These are phyloP conservation scores for Kentomonas sorsogonicus DNA, from an alignment of 208 protist species.

Conservation along the genomic window DNA sequence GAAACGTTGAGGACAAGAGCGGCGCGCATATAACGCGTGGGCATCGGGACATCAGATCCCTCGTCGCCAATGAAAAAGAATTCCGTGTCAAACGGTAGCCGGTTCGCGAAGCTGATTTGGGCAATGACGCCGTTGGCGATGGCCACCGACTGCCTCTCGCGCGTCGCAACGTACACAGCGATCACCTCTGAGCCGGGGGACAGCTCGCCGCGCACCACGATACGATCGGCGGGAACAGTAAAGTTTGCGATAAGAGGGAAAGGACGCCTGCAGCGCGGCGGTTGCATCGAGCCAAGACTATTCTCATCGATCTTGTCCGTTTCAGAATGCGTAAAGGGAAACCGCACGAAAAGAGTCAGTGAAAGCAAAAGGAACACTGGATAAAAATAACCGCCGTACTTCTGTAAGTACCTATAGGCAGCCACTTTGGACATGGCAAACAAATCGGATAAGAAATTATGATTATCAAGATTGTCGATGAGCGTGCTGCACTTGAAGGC, in stretches of 20 bases:
- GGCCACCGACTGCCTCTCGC: constrained; percentile 25
- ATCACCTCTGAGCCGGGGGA: constrained; percentile 60
- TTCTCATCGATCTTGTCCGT: background rate
- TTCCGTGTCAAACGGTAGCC: constrained; percentile 46
- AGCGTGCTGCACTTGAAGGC: no score
- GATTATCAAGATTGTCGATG: no score
- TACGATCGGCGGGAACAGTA: constrained; percentile 17
- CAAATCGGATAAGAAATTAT: no score
- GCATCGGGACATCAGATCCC: constrained; percentile 46
- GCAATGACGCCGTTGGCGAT: constrained; percentile 45
- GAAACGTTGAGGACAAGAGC: constrained; percentile 65
- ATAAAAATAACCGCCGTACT: background rate
- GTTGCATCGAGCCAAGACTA: no score
- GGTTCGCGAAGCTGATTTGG: constrained; percentile 22
- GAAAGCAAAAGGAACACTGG: background rate
- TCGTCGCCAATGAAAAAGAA: constrained; percentile 57
- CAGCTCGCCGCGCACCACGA: constrained; percentile 44
- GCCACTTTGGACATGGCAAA: no score
- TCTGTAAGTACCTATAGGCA: no score
- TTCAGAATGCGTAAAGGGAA: background rate
- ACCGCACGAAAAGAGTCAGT: background rate
- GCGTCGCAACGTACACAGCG: constrained; percentile 59
- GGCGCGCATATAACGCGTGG: constrained; percentile 37
- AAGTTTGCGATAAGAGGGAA: no score
- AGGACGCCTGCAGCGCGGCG: no score